phyloP scores from a whole-genome alignment of 1,284 basidiomycete species.

The Cutaneotrichosporon sp. region DNA sequence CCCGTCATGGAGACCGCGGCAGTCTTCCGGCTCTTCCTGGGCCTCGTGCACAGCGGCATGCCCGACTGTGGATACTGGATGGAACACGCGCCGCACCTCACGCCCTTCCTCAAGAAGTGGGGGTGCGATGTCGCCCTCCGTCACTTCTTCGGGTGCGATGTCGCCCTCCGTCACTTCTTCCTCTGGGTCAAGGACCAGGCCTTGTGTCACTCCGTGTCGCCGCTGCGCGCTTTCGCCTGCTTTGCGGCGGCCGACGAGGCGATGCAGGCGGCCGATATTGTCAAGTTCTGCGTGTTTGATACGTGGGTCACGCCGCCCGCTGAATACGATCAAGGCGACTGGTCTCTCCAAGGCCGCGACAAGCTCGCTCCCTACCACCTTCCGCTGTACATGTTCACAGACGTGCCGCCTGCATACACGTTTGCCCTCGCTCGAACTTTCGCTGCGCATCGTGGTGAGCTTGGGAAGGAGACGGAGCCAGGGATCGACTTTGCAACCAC shows the following conservation, averaged over 20 bases:
- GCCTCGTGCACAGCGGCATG: background rate
- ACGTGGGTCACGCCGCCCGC: no score
- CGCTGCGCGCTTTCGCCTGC: background rate
- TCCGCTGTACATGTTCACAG: background rate
- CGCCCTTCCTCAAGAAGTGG: background rate
- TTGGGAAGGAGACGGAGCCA: background rate
- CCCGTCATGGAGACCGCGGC: slow-evolving; percentile 12
- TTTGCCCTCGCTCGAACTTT: background rate
- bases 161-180: background rate
- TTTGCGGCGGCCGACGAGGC: background rate
- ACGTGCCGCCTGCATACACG: background rate
- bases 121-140: background rate
- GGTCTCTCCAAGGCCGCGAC: background rate
- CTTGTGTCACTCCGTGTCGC: background rate
- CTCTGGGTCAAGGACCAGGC: background rate
- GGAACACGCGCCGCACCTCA: background rate
- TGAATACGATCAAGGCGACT: background rate
- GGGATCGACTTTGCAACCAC: background rate
- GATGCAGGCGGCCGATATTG: background rate
- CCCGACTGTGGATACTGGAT: background rate
- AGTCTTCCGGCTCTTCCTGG: slow-evolving; percentile 13
- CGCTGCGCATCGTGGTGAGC: background rate
- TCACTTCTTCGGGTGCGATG: no score
- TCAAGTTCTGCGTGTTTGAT: background rate
- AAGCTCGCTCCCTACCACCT: background rate